Conservation (phyloP, 768 basidiomycete species). For the Boletus pseudo-olivaceus region DNA sequence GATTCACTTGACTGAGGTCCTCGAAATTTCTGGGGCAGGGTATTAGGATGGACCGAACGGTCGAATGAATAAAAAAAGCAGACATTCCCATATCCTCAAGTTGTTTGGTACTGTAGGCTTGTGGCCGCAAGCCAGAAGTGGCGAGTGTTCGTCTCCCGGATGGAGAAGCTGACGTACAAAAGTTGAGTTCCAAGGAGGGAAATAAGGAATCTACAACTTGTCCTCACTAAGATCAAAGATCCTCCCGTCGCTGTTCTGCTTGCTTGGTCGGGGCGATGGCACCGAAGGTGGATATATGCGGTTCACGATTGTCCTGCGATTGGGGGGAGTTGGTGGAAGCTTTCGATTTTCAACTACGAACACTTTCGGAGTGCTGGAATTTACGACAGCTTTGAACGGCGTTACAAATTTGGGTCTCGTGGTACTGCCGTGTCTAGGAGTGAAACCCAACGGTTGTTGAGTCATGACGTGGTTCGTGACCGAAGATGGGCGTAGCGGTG, state of each 20-base stretch:
- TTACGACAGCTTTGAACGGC: slow-evolving; percentile 57
- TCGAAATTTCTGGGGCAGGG: slow-evolving; percentile 41
- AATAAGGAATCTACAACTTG: background rate
- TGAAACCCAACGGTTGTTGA: slow-evolving; percentile 25
- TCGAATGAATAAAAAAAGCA: slow-evolving; percentile 15
- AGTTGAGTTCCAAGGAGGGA: background rate
- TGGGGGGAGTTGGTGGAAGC: background rate
- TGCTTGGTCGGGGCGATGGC: slow-evolving; percentile 5
- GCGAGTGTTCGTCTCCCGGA: slow-evolving; percentile 42
- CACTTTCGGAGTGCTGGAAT: slow-evolving; percentile 34
- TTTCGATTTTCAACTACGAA: background rate
- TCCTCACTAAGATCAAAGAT: slow-evolving; percentile 46
- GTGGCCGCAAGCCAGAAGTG: slow-evolving; percentile 51
- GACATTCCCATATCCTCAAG: slow-evolving; percentile 54
- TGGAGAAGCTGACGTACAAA: slow-evolving; percentile 27
- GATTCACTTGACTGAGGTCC: slow-evolving; percentile 55
- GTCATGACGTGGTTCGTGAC: slow-evolving; percentile 10
- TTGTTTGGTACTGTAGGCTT: slow-evolving; percentile 40
- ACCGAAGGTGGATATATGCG: slow-evolving; percentile 26
- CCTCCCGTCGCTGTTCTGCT: slow-evolving; percentile 4
- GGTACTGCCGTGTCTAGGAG: slow-evolving; percentile 23
- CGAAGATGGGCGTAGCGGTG: slow-evolving; percentile 36
- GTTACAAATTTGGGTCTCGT: slow-evolving; percentile 48
- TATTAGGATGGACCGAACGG: slow-evolving; percentile 1
- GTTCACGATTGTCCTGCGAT: background rate